These are phyloP conservation scores for Glonium stellatum DNA, from an alignment of 495 filamentous ascomycete species.

Conservation along the genomic window DNA sequence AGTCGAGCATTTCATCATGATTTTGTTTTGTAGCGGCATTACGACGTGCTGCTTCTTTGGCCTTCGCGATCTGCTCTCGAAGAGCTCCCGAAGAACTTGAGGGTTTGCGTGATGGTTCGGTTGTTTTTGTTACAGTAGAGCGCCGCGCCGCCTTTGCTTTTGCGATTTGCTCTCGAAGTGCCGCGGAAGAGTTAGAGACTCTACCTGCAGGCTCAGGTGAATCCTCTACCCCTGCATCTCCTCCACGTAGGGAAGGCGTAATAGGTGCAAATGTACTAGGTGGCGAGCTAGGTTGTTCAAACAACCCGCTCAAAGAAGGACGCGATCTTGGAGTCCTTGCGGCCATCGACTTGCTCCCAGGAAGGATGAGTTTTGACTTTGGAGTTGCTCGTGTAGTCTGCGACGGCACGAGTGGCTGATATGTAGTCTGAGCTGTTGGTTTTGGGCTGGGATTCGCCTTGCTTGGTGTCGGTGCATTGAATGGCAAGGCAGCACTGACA, in stretches of 20 bases:
- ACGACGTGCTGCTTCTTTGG: conserved; percentile 18
- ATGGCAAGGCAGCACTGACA: conserved; percentile 27
- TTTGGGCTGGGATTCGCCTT: conserved; percentile 3
- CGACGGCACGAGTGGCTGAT: conserved; percentile 16
- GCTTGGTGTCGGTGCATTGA: conserved; percentile 12
- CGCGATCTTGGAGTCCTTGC: conserved; percentile 47
- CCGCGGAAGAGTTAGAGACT: conserved; percentile 53
- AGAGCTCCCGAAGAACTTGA: conserved; percentile 27
- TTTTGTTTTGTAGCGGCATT: conserved; percentile 30
- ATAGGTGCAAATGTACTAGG: conserved; percentile 7
- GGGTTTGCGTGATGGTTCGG: conserved; percentile 13
- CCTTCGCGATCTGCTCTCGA: conserved; percentile 28
- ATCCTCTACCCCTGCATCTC: conserved; percentile 30
- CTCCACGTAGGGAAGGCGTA: conserved; percentile 10
- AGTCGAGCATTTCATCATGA: conserved; percentile 5
- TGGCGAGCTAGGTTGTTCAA: conserved; percentile 43
- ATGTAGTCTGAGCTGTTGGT: conserved; percentile 3
- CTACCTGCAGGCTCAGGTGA: conserved; percentile 21
- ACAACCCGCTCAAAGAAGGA: conserved; percentile 49
- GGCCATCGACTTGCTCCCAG: conserved; percentile 46
- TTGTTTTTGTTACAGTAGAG: conserved; percentile 42
- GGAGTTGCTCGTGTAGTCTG: conserved; percentile 39
- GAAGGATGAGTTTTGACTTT: conserved; percentile 31
- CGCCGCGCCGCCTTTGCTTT: conserved; percentile 84
- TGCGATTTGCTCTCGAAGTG: conserved; percentile 83